A percentile compares a stretch with the other conserved stretches of the same genome.
phyloP scores from a whole-genome alignment of 2,329 filamentous ascomycete genomes.

The Aspergillus uvarum region DNA sequence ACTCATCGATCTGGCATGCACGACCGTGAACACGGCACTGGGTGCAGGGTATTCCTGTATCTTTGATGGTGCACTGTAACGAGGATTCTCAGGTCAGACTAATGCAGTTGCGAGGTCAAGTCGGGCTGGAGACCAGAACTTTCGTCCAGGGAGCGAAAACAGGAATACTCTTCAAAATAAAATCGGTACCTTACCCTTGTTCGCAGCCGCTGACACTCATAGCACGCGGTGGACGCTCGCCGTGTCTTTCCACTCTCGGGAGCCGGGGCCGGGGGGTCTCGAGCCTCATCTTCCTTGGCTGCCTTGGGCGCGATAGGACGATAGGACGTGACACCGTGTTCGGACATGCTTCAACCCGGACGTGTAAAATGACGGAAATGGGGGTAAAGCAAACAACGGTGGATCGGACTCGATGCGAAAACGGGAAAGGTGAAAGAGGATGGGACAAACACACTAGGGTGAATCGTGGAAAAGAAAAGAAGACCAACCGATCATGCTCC shows the following conservation, averaged over 20 bases:
- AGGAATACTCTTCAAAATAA: neutral
- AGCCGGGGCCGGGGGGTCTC: constrained; percentile 16
- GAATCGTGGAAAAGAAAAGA: constrained; percentile 4
- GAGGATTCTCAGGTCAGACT: constrained; percentile 1
- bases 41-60: constrained; percentile 29
- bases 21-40: constrained; percentile 36
- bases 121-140: neutral
- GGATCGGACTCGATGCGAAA: neutral
- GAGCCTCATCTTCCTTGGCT: constrained; percentile 15
- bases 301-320: constrained; percentile 33
- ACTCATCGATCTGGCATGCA: constrained; percentile 33
- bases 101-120: neutral
- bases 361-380: neutral
- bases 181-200: constrained; percentile 32
- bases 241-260: constrained; percentile 35
- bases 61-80: constrained; percentile 31
- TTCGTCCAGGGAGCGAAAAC: neutral
- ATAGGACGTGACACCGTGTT: constrained; percentile 27
- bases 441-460: constrained; percentile 1
- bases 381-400: neutral
- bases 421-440: neutral
- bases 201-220: constrained; percentile 38
- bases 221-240: constrained; percentile 39
- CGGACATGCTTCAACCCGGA: constrained; percentile 26
- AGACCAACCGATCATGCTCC: constrained; percentile 14